Evolutionary conservation across 1,284 basidiomycete species (phyloP).

Genomic region (Xerocomus amazonicus): DNA sequence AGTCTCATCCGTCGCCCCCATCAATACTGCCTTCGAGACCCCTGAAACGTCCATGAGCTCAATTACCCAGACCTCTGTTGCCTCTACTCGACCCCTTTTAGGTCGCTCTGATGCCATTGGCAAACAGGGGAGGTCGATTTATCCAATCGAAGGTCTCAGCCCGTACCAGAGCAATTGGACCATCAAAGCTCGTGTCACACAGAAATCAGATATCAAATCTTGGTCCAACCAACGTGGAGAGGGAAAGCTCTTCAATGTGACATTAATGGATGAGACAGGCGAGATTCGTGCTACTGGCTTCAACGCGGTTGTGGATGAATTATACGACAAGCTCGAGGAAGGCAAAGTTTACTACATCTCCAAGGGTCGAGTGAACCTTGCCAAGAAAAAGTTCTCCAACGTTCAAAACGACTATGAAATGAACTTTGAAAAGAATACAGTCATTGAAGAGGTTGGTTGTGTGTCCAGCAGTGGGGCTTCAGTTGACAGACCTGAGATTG

Average conservation of each 20-base stretch:
- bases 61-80: conserved; percentile 14
- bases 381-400: conserved; percentile 96
- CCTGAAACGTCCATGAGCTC: conserved; percentile 7
- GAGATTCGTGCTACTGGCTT: conserved; percentile 93
- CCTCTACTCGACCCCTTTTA: conserved; percentile 14
- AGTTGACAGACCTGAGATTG: conserved; percentile 6
- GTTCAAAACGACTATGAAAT: conserved; percentile 95
- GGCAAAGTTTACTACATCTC: conserved; percentile 93
- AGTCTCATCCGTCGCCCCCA: conserved; percentile 8
- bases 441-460: conserved; percentile 69
- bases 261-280: conserved; percentile 92
- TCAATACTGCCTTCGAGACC: conserved; percentile 4
- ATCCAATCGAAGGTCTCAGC: conserved; percentile 92
- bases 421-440: conserved; percentile 78
- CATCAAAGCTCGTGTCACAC: conserved; percentile 91
- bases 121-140: conserved; percentile 45
- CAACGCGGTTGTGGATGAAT: conserved; percentile 82
- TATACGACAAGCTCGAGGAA: conserved; percentile 85
- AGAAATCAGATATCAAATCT: conserved; percentile 86
- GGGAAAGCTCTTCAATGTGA: conserved; percentile 93
- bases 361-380: conserved; percentile 88
- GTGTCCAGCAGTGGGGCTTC: not conserved
- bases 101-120: conserved; percentile 29
- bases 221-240: conserved; percentile 93
- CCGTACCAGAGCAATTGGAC: conserved; percentile 99